Evolutionary conservation across 2,329 filamentous ascomycete species (phyloP), one percentile per base, ranked within the genome.

Genomic region (Aaosphaeria pasadenensis): DNA sequence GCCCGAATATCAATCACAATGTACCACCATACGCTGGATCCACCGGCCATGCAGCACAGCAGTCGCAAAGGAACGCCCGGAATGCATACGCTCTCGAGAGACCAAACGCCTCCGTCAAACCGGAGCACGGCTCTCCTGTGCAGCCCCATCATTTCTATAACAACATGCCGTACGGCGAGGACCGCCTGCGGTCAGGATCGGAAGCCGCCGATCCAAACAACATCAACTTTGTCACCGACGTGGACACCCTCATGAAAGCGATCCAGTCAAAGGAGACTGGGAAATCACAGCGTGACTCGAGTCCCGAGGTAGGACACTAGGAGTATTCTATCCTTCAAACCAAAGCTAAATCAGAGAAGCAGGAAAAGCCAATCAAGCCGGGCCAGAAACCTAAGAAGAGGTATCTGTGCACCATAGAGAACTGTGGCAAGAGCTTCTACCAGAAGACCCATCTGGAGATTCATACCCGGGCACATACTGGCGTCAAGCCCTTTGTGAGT

Each of bases 401-500:
- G 60, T 91, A 92, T 67, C 74, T 81, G 13, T 99, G 94, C 71
- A 80, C 79, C 17, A 78, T 90, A 36, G 80, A 84, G 6, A 82
- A 82, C 38, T 97, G 92, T 70, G 77, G 79, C 58, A 95, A 94
- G 75, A 84, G 81, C 52, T 97, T 96, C 70, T 84, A 83, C 50
- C 92, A 97, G 66, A 95, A 92, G 73, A 96, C 91, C 1, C 92
- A 97, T 60, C 79, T 96, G 7, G 88, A 94, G 52, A 96, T 95
- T 43, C 94, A 99, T 69, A 85, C 83, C 41, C 82, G 91, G 55
- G 86, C 88, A 4, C 94, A 99, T 70, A 96, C 89, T 2, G 94
- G 94, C 11, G 84, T 88, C 46, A 94, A 91, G 67, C 92, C 92
- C 51, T 96, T 92, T 67, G 87, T 95, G 75, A 77, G 89, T 54